Evolutionary conservation across 495 filamentous ascomycete genomes (phyloP).

Genomic region (Penicillium egyptiacum): DNA sequence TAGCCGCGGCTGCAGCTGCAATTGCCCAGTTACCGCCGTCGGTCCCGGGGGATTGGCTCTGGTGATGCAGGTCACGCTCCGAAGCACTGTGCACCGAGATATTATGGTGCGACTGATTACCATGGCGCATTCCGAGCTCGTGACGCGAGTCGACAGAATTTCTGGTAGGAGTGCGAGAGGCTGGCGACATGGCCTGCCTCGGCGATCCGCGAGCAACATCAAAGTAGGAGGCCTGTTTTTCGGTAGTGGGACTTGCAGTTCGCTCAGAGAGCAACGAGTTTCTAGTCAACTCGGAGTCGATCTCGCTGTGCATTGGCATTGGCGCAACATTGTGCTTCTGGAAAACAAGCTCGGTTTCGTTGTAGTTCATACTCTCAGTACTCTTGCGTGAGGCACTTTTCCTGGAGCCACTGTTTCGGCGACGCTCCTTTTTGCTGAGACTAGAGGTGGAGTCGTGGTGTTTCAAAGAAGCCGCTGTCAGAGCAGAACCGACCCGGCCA

Average conservation of each 20-base stretch:
- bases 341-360: constrained; percentile 61
- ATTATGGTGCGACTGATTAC: constrained; percentile 58
- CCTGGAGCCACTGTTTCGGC: constrained; percentile 28
- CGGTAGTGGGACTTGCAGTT: constrained; percentile 57
- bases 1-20: constrained; percentile 48
- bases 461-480: constrained; percentile 64
- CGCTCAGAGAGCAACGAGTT: constrained; percentile 84
- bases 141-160: constrained; percentile 51
- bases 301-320: constrained; percentile 82
- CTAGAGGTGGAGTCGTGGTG: constrained; percentile 66
- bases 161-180: constrained; percentile 53
- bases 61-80: constrained; percentile 48
- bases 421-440: constrained; percentile 50
- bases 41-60: constrained; percentile 44
- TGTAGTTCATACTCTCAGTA: constrained; percentile 54
- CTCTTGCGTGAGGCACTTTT: constrained; percentile 50
- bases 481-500: constrained; percentile 53
- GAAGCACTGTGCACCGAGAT: constrained; percentile 52
- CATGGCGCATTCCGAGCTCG: constrained; percentile 56
- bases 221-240: constrained; percentile 39
- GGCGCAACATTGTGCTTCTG: constrained; percentile 65
- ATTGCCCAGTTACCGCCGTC: constrained; percentile 50
- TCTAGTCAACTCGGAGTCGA: constrained; percentile 83
- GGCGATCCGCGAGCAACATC: constrained; percentile 58
- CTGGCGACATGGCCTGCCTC: constrained; percentile 51